Conservation (phyloP, 768 basidiomycete species). For the Lactarius sp. region DNA sequence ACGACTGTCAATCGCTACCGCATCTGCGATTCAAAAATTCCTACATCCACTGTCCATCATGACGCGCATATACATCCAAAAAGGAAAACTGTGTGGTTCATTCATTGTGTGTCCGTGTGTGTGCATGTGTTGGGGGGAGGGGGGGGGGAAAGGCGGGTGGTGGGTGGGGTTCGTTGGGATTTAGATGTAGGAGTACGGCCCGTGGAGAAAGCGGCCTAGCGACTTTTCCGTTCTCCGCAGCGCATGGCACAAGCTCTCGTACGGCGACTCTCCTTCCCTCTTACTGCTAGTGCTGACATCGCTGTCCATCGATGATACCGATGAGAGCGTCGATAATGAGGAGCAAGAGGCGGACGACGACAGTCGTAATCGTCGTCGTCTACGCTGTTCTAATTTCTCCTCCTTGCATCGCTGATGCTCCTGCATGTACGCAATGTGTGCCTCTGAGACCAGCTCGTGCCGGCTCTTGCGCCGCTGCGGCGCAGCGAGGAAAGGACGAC, state of each 20-base stretch:
- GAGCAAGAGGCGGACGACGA: not conserved
- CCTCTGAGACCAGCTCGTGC: conserved; percentile 20
- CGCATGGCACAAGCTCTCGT: conserved; percentile 15
- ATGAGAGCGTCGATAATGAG: not conserved
- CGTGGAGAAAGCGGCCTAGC: not conserved
- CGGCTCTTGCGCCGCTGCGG: conserved; percentile 10
- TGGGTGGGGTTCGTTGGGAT: not conserved
- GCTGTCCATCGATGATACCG: not conserved
- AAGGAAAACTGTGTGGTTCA: not conserved
- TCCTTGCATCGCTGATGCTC: not conserved
- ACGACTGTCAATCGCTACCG: too few species aligned
- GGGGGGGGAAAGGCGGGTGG: not conserved
- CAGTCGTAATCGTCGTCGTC: not conserved
- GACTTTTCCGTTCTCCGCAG: conserved; percentile 11
- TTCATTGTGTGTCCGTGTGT: not conserved
- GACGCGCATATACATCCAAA: too few species aligned
- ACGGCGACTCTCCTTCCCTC: not conserved
- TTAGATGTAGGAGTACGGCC: not conserved
- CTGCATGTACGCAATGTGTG: conserved; percentile 10
- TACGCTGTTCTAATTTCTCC: not conserved
- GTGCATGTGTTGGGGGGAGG: not conserved
- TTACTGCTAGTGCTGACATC: not conserved
- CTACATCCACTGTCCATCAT: too few species aligned
- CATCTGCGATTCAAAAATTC: too few species aligned
- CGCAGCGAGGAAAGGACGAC: conserved; percentile 6